Evolutionary conservation across 1,139 yeast genomes (phyloP), one percentile per base, ranked within the genome.

Genomic region (Yamadazyma siamensis): DNA sequence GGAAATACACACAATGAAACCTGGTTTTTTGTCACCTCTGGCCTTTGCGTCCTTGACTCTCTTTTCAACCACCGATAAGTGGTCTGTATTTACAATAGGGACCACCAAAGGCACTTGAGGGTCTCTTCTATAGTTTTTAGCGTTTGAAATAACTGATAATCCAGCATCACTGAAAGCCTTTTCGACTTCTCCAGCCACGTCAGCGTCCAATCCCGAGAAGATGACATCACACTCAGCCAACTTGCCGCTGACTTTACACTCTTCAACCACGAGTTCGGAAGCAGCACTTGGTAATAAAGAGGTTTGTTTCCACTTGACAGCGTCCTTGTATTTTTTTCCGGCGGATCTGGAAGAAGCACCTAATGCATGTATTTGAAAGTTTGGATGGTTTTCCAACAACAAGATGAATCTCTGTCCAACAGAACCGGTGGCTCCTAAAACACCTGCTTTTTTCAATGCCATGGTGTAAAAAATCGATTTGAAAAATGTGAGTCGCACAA

Each of bases 321-420:
- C 97, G 38, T 85, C 89, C 21, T 65, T 63, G 56, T 91, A 91
- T 39, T 70, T 65, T 58, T 85, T 87, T 28, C 98, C 98, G 12
- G 97, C 96, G 13, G 96, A 87, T 54, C 97, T 78, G 20, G 86
- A 55, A 14, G 96, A 87, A 5, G 99, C 99, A 40, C 98, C 98
- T 40, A 91, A 70, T 5, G 79, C 94, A 38, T 77, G 73, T 34
- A 91, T 63, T 56, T 86, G 88, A 50, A 94, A 88, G 40, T 87
- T 87, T 20, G 97, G 97, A 55, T 91, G 97, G 40, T 84, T 65
- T 2, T 89, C 76, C 43, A 91, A 71, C 33, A 91, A 71, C 34
- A 89, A 70, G 42, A 91, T 89, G 56, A 91, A 91, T 50, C 98
- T 75, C 63, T 91, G 99, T 33, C 99, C 99, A 27, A 91, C 99